Evolutionary conservation across 2,329 filamentous ascomycete genomes (phyloP).

Genomic region (Talaromyces sp.): DNA sequence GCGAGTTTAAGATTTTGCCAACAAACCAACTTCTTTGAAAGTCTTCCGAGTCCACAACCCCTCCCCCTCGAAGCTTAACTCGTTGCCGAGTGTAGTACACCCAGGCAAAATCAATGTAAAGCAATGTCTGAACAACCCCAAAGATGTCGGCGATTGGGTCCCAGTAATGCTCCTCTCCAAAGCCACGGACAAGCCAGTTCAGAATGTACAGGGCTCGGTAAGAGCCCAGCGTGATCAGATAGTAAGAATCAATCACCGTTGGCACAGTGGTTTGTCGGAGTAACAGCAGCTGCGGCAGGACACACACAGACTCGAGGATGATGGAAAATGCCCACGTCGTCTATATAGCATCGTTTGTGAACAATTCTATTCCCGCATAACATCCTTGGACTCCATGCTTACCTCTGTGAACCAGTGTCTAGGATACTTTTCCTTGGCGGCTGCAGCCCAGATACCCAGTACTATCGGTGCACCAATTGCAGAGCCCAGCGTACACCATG

Average conservation of each 20-base stretch:
- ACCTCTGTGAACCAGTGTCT: conserved; percentile 36
- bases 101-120: conserved; percentile 94
- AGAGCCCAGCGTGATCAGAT: conserved; percentile 78
- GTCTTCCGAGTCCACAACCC: conserved; percentile 86
- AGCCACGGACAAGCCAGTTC: conserved; percentile 77
- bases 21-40: conserved; percentile 80
- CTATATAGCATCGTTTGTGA: conserved; percentile 40
- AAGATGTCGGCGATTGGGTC: conserved; percentile 76
- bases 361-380: not conserved
- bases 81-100: conserved; percentile 91
- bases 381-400: conserved; percentile 11
- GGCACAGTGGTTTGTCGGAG: conserved; percentile 92
- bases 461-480: conserved; percentile 66
- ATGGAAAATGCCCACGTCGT: conserved; percentile 83
- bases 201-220: conserved; percentile 87
- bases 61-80: conserved; percentile 85
- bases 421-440: conserved; percentile 43
- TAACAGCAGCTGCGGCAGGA: conserved; percentile 85
- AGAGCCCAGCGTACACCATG: conserved; percentile 61
- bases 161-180: conserved; percentile 54
- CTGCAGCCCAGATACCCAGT: conserved; percentile 57
- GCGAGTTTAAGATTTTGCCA: conserved; percentile 64
- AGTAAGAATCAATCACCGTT: conserved; percentile 95
- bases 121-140: conserved; percentile 79
- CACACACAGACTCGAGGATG: conserved; percentile 83